Evolutionary conservation across 1,284 basidiomycete species (phyloP), one percentile per base, ranked within the genome.

Genomic region (Microbotryomycetes sp.): DNA sequence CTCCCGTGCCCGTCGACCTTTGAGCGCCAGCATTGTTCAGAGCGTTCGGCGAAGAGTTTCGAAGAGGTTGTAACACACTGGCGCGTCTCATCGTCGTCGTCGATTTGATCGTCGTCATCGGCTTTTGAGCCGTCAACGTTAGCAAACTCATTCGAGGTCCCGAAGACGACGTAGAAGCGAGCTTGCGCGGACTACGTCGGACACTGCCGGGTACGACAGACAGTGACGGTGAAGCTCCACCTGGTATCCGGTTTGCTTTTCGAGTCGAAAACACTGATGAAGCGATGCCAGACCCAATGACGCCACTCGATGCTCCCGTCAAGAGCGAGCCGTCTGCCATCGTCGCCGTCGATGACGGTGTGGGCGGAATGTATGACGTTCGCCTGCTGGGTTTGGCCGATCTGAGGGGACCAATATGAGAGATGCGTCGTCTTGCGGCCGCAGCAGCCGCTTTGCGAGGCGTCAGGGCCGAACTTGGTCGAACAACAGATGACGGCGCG

Each of bases 341-440:
- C n/a, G 55, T 28, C 27, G 52, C 23, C 7, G 18, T 13, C n/a
- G 56, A 26, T 18, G 41, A 35, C 27, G 55, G 21, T n/a, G 62
- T n/a, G 18, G 56, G 45, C 1, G 56, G 41, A 30, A 53, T 53
- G 47, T 59, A 52, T 6, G 67, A 69, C 0, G 59, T 27, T 1
- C 67, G 62, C 15, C 65, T 60, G 21, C 27, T 56, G 0, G 61
- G 41, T 50, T 69, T 69, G 21, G 61, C 62, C 3, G 62, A 62
- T 18, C 67, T 63, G 9, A 62, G 57, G 1, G 67, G 67, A 1
- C 67, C 67, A 45, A 67, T 65, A 55, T 62, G 60, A 18, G 67
- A 69, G 13, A 53, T 26, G 28, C 67, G 57, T 15, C 67, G 57
- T n/a, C 53, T 54, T 5, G 30, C 30, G 28, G 48, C 31, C 18